Evolutionary conservation across 805 yeast genomes (phyloP), one percentile per base, ranked within the genome.

Genomic region (Candida pseudoglaebosa): DNA sequence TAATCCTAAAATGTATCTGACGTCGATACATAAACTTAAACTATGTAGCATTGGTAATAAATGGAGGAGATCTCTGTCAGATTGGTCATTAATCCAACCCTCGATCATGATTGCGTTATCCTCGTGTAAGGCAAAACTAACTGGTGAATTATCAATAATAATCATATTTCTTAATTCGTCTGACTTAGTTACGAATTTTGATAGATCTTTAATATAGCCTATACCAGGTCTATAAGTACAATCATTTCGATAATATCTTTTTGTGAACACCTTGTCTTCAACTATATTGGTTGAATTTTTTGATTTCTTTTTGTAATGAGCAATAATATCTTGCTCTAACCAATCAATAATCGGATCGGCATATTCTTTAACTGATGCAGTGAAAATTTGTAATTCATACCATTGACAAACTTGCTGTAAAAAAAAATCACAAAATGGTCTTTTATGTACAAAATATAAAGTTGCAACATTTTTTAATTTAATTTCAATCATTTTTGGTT

Each of bases 31-130:
- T 45, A 78, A 76, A 41, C 95, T 71, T 52, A 93, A 62, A 19
- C 91, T 82, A 51, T 80, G 76, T 31, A 88, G 63, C 53, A 93
- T 64, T 1, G 99, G 98, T 31, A 93, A 59, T 37, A 93, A 62
- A 50, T 88, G 81, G 60, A 93, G 66, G 42, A 93, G 65, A 52
- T 88, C 95, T 16, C 81, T 69, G 55, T 93, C 99, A 26, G 82
- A 77, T n/a, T 95, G 95, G 61, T 93, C 99, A 54, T 85, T 87
- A 45, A 93, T 88, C 99, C 99, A 93, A 33, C 99, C 98, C 62
- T 90, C 96, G 5, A 93, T 88, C 65, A 84, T 80, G 16, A 93
- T 82, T 1, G 96, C 99, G 54, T 93, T 93, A 48, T 82, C 82
- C 42, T 80, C 86, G 58, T 91, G 90, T 57, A 78, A 64, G 12